These are phyloP conservation scores for Hydnum rufescens DNA, from an alignment of 768 basidiomycete genomes.

Conservation along the genomic window DNA sequence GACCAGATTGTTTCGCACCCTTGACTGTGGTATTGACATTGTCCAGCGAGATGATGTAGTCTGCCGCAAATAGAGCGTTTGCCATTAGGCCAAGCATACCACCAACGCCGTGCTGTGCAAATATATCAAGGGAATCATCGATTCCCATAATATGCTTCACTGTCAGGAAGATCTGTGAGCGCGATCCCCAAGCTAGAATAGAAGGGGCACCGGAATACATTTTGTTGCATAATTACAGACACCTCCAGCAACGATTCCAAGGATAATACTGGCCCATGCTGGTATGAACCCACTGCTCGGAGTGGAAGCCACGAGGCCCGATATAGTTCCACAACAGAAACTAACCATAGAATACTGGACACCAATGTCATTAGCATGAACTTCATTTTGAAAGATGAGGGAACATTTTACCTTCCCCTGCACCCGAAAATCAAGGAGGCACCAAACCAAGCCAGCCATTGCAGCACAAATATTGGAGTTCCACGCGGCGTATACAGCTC, in stretches of 20 bases:
- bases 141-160: conserved; percentile 50
- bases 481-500: conserved; percentile 69
- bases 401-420: conserved; percentile 21
- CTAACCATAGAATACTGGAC: conserved; percentile 61
- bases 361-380: no score
- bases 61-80: conserved; percentile 59
- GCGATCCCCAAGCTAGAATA: neutral
- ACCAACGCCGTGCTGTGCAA: conserved; percentile 78
- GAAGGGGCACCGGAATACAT: conserved; percentile 23
- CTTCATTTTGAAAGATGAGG: conserved; percentile 59
- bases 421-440: conserved; percentile 10
- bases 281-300: conserved; percentile 70
- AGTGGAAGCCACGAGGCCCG: conserved; percentile 75
- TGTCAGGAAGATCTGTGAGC: conserved; percentile 14
- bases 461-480: conserved; percentile 78
- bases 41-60: conserved; percentile 43
- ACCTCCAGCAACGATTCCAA: conserved; percentile 52
- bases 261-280: conserved; percentile 55
- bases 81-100: conserved; percentile 55
- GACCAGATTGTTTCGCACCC: neutral
- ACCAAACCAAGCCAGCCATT: conserved; percentile 67
- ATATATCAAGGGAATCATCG: conserved; percentile 84
- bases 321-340: conserved; percentile 80
- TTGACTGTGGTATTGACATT: conserved; percentile 32
- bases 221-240: conserved; percentile 74